These are phyloP conservation scores for Nemania serpens DNA, from an alignment of 2,329 filamentous ascomycete genomes.

Conservation along the genomic window DNA sequence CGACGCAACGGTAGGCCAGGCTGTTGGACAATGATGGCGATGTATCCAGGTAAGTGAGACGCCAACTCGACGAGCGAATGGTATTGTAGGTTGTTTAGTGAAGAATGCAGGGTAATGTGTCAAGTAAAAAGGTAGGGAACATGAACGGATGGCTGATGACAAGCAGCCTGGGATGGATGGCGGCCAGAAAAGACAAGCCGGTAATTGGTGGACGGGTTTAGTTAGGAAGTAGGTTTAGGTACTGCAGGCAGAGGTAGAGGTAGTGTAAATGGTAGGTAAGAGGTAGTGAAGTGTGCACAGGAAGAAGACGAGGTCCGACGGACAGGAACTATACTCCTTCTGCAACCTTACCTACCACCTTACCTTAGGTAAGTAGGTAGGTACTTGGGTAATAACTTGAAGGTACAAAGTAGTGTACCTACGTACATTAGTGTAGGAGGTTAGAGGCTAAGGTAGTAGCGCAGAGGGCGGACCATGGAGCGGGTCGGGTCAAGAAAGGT, in stretches of 20 bases:
- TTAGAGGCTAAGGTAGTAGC: no score
- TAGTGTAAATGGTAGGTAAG: not conserved
- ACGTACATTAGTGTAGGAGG: no score
- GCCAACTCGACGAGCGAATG: conserved; percentile 27
- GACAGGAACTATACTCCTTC: no score
- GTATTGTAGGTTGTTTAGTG: conserved; percentile 19
- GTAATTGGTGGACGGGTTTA: not conserved
- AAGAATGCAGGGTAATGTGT: conserved; percentile 21
- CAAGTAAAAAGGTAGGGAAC: conserved; percentile 9
- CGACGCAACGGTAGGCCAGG: conserved; percentile 13
- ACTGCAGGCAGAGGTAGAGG: no score
- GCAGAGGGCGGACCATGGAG: no score
- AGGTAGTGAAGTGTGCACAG: conserved; percentile 9
- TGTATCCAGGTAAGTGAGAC: conserved; percentile 20
- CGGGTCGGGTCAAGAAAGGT: conserved; percentile 14
- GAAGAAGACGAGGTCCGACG: conserved; percentile 18
- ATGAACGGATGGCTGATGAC: not conserved
- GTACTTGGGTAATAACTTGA: no score
- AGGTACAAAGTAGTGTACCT: no score
- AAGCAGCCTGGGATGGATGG: not conserved
- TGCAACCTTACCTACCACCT: no score
- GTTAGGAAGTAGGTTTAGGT: no score
- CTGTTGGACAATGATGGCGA: conserved; percentile 23
- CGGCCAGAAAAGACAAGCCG: conserved; percentile 14
- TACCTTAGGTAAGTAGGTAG: no score